A percentile compares a stretch with the other conserved stretches of the same genome.
Evolutionary conservation across 768 basidiomycete genomes (phyloP).

Genomic region (Termitomyces titanicus): DNA sequence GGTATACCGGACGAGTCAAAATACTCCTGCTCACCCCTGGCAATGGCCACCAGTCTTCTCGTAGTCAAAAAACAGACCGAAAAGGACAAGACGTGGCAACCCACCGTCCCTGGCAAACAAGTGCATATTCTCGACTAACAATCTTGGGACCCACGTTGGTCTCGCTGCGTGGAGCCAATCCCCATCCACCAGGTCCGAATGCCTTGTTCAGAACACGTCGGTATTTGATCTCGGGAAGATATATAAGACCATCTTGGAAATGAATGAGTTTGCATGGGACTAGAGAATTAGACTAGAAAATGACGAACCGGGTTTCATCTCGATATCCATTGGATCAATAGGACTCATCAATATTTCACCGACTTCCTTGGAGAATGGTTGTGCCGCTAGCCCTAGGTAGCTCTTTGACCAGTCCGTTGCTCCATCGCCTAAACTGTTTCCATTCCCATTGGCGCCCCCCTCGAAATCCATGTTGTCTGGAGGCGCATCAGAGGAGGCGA

Average conservation of each 20-base stretch:
- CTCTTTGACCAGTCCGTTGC: slow-evolving; percentile 84
- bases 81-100: slow-evolving; percentile 20
- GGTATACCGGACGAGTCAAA: slow-evolving; percentile 89
- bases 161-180: slow-evolving; percentile 89
- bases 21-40: slow-evolving; percentile 95
- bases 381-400: slow-evolving; percentile 74
- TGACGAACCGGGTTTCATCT: slow-evolving; percentile 88
- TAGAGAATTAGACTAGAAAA: background rate
- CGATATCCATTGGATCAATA: slow-evolving; percentile 74
- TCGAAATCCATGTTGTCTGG: background rate
- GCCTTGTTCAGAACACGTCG: slow-evolving; percentile 87
- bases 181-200: slow-evolving; percentile 97
- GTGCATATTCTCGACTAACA: slow-evolving; percentile 91
- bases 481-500: slow-evolving; percentile 6
- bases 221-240: slow-evolving; percentile 97
- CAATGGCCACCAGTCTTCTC: slow-evolving; percentile 78
- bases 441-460: background rate
- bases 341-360: slow-evolving; percentile 72
- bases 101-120: slow-evolving; percentile 89
- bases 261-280: background rate
- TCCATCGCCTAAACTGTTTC: background rate
- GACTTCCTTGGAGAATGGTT: slow-evolving; percentile 76
- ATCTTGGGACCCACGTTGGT: slow-evolving; percentile 85
- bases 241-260: slow-evolving; percentile 78
- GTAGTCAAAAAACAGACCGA: background rate